Base-by-base conservation (phyloP, 768 basidiomycete species). In the Lyophyllum shimeji region DNA sequence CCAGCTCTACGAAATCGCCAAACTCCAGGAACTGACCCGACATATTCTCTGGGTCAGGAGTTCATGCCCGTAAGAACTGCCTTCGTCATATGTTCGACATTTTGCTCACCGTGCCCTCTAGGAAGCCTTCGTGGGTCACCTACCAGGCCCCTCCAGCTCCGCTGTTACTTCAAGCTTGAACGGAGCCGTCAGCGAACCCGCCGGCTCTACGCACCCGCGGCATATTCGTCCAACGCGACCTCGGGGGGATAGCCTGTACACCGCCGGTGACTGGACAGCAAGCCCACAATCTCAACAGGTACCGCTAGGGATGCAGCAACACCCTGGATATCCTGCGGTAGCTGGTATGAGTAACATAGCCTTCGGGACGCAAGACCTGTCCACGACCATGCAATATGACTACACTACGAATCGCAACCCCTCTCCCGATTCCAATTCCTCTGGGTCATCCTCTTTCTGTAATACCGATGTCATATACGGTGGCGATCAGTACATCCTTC, bases 161-260 rank as follows among this genome's bases (percentile, higher is more conserved):
- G 72, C 67, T 40, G 67, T 80, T 37, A 79, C 80, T 57, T 78
- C 75, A 47, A 81, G 76, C 52, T 72, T 90, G 54, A 82, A 81
- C 24, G 85, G 84, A 55, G 86, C 87, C 23, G 82, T 89, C 69
- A 84, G 83, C 48, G 83, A 85, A 39, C 60, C 71, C 56, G 75
- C 24, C 70, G 74, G 67, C 65, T 53, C 71, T 46, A 21, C 64
- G 20, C 60, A 55, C 53, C 57, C 69, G 37, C 63, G 68, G 39
- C 51, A 46, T 23, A 62, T 58, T 52, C 60, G 58, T 37, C 62
- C 63, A n/a, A 53, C 63, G 17, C 46, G 58, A 17, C 37, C 47
- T 17, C 58, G 56, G 46, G 55, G 34, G 15, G 54, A 60, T 17
- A 52, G 42, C 27, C n/a, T 51, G 21, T 60, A 52, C 21, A 24